Percentiles rank a stretch among this genome's conserved stretches.
Evolutionary conservation across 139 green algal species (phyloP).

Genomic region (Astrephomene gubernaculifera): DNA sequence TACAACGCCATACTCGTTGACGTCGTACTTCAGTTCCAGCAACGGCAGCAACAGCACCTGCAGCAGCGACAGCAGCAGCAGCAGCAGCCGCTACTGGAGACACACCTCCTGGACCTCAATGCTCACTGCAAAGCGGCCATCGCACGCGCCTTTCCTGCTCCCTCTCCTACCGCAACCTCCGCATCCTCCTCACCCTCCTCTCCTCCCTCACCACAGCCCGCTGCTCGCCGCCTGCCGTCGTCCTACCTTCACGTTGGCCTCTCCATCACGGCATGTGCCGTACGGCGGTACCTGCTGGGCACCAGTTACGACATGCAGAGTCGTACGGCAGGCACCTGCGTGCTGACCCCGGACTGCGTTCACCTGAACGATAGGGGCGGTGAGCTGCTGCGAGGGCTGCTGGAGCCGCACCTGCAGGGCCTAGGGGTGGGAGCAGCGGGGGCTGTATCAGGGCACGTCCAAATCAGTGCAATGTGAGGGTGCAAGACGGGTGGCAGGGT

Average conservation of each 20-base stretch:
- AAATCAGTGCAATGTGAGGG: too few relatives aligned
- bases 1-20: neutral
- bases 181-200: too few relatives aligned
- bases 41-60: neutral
- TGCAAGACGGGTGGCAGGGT: too few relatives aligned
- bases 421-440: too few relatives aligned
- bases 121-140: neutral
- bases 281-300: neutral
- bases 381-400: neutral
- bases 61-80: neutral
- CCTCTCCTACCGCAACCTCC: neutral
- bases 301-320: neutral
- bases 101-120: neutral
- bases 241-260: neutral
- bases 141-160: neutral
- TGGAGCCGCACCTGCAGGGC: neutral
- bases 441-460: too few relatives aligned
- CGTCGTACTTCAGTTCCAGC: neutral
- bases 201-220: too few relatives aligned
- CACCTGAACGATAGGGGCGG: constrained; percentile 16
- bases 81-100: neutral
- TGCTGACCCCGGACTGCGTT: constrained; percentile 10
- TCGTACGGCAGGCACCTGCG: neutral
- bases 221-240: neutral
- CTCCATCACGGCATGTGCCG: neutral